Evolutionary conservation across 352 stramenopile species (phyloP).

Genomic region (Phytophthora constricta): DNA sequence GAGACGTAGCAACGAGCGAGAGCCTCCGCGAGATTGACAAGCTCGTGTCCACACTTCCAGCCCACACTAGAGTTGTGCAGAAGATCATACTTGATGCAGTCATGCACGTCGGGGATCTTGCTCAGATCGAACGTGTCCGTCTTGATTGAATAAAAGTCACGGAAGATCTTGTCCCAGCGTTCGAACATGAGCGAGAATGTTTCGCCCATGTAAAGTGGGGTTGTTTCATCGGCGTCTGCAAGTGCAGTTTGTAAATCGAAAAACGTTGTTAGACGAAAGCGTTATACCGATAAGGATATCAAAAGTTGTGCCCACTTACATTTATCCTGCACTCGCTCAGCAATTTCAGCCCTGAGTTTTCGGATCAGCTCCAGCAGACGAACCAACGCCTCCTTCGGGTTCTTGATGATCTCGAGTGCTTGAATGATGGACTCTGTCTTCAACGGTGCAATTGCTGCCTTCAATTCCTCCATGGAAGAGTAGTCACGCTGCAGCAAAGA

Average conservation of each 20-base stretch:
- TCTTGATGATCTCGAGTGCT: slow-evolving; percentile 83
- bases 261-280: neutral
- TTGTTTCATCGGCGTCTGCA: slow-evolving; percentile 83
- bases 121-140: slow-evolving; percentile 93
- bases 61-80: slow-evolving; percentile 96
- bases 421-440: slow-evolving; percentile 81
- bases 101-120: slow-evolving; percentile 98
- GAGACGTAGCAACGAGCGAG: slow-evolving; percentile 98
- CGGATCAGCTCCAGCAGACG: slow-evolving; percentile 81
- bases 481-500: slow-evolving; percentile 90
- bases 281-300: neutral
- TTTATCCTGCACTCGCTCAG: slow-evolving; percentile 72
- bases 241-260: neutral
- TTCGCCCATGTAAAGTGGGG: slow-evolving; percentile 95
- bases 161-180: slow-evolving; percentile 94
- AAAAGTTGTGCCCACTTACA: no score
- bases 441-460: slow-evolving; percentile 67
- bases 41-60: slow-evolving; percentile 88
- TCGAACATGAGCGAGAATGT: slow-evolving; percentile 95
- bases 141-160: slow-evolving; percentile 94
- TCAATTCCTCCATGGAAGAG: slow-evolving; percentile 66
- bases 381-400: slow-evolving; percentile 76
- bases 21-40: slow-evolving; percentile 94
- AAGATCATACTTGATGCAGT: slow-evolving; percentile 98
- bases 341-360: slow-evolving; percentile 80